These are phyloP conservation scores for Podaxis rugospora DNA, from an alignment of 768 basidiomycete genomes.

Conservation along the genomic window DNA sequence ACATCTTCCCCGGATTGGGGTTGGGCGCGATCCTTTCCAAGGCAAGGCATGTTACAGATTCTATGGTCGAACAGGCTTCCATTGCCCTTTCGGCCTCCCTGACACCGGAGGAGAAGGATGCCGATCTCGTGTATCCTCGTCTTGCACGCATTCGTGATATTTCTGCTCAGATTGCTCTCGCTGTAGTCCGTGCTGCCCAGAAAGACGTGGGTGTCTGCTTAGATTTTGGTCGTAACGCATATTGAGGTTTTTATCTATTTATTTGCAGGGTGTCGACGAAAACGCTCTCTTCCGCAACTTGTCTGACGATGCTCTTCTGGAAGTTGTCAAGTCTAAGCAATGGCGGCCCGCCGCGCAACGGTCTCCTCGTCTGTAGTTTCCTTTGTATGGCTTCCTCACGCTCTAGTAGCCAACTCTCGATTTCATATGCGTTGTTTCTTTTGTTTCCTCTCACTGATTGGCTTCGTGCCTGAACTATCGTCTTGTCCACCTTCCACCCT, in stretches of 20 bases:
- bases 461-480: background rate
- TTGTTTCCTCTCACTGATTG: background rate
- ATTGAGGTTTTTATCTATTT: background rate
- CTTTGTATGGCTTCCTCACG: conserved; percentile 4
- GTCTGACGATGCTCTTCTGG: conserved; percentile 41
- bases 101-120: conserved; percentile 46
- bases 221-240: background rate
- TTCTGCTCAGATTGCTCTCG: conserved; percentile 54
- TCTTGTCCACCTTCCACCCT: background rate
- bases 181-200: conserved; percentile 64
- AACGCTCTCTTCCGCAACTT: conserved; percentile 44
- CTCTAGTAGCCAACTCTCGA: background rate
- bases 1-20: conserved; percentile 61
- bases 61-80: conserved; percentile 66
- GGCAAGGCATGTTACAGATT: conserved; percentile 56
- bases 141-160: conserved; percentile 63
- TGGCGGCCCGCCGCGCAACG: conserved; percentile 41
- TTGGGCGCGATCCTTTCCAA: conserved; percentile 58
- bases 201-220: conserved; percentile 40
- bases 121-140: conserved; percentile 64
- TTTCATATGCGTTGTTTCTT: background rate
- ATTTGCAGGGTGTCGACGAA: conserved; percentile 36
- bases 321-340: conserved; percentile 50
- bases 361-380: conserved; percentile 26
- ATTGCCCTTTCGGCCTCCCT: conserved; percentile 58